phyloP scores from a whole-genome alignment of 202 grass and related monocot genomes.

The Elaeis oleifera region DNA sequence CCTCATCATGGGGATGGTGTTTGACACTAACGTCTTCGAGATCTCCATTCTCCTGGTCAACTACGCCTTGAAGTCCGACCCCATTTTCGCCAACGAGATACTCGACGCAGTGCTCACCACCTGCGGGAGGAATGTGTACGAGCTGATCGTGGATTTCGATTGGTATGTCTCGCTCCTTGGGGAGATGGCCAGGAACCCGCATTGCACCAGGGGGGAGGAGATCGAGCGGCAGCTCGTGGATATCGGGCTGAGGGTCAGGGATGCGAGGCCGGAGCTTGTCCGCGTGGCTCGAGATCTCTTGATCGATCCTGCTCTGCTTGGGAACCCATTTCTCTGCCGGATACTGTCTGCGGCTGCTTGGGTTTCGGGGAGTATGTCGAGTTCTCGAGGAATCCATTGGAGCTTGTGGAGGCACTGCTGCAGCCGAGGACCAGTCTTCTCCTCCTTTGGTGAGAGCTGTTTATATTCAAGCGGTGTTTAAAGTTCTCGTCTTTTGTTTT shows the following conservation, averaged over 20 bases:
- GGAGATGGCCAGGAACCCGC: constrained; percentile 63
- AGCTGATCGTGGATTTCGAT: constrained; percentile 78
- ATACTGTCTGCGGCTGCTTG: constrained; percentile 75
- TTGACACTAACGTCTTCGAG: constrained; percentile 41
- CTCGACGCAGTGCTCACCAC: constrained; percentile 47
- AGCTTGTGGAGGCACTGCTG: constrained; percentile 83
- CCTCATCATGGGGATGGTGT: constrained; percentile 54
- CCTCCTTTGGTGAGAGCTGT: constrained; percentile 50
- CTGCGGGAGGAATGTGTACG: constrained; percentile 65
- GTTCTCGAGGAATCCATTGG: constrained; percentile 58
- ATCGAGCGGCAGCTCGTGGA: constrained; percentile 79
- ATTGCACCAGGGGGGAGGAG: constrained; percentile 66
- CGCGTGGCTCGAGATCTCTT: constrained; percentile 50
- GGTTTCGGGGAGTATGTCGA: constrained; percentile 75
- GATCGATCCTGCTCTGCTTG: constrained; percentile 78
- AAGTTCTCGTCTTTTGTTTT: constrained; percentile 54
- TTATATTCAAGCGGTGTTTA: constrained; percentile 75
- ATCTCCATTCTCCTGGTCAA: constrained; percentile 48
- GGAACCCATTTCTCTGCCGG: constrained; percentile 56
- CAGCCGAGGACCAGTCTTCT: constrained; percentile 77
- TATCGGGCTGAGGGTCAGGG: constrained; percentile 71
- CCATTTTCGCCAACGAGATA: constrained; percentile 71
- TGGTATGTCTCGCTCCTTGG: constrained; percentile 69
- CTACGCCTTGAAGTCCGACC: constrained; percentile 63
- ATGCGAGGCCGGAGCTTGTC: constrained; percentile 64